A percentile compares a stretch with the other conserved stretches of the same genome.
Conservation (phyloP, 495 filamentous ascomycete genomes). For the Penicillium arizonense region DNA sequence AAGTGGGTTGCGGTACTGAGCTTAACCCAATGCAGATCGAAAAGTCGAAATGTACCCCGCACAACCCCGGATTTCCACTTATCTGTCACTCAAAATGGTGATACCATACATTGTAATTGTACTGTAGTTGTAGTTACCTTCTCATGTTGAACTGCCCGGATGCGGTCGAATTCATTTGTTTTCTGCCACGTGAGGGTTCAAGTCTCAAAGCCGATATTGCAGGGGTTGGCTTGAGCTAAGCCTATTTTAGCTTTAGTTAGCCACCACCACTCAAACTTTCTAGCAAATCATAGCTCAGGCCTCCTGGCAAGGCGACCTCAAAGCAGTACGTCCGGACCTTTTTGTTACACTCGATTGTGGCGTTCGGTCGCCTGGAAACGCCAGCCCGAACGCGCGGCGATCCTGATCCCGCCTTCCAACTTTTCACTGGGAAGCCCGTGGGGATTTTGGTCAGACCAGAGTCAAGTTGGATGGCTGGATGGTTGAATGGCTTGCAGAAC, state of each 20-base stretch:
- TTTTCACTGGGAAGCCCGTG: neutral
- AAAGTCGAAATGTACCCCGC: neutral
- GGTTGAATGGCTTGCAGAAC: neutral
- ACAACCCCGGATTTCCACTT: neutral
- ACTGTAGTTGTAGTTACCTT: neutral
- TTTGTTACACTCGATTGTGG: neutral
- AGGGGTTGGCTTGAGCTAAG: neutral
- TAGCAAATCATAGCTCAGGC: neutral
- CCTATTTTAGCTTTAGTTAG: neutral
- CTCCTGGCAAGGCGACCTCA: neutral
- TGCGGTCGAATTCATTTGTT: too few species aligned
- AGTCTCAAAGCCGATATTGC: neutral
- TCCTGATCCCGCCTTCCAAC: neutral
- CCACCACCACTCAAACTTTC: neutral
- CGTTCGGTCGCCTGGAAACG: neutral
- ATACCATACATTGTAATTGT: neutral
- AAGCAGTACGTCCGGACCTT: neutral
- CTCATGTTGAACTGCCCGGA: too few species aligned
- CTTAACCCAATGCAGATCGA: neutral
- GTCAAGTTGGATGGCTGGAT: neutral
- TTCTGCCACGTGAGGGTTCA: neutral
- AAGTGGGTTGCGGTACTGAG: neutral
- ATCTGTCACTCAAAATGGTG: neutral
- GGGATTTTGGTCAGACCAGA: neutral
- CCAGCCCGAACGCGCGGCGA: neutral